These are phyloP conservation scores for Onygenales sp. DNA, from an alignment of 2,329 filamentous ascomycete species.

Conservation along the genomic window DNA sequence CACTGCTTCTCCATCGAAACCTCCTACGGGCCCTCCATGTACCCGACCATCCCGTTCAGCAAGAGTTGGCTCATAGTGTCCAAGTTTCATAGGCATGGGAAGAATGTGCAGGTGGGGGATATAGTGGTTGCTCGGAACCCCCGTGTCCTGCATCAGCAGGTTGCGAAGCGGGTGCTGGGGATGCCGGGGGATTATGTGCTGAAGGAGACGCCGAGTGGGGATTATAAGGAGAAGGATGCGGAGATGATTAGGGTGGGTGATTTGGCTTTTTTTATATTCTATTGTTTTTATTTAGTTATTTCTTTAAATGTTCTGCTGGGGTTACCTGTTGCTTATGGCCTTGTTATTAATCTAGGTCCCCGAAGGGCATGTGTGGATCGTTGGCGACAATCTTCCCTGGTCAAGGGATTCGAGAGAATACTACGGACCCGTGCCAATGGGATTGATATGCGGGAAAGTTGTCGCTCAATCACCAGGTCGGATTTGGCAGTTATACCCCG, in stretches of 20 bases:
- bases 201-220: conserved; percentile 28
- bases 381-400: conserved; percentile 75
- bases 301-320: neutral
- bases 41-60: conserved; percentile 64
- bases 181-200: conserved; percentile 54
- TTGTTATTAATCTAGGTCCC: conserved; percentile 54
- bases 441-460: conserved; percentile 73
- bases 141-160: conserved; percentile 48
- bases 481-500: conserved; percentile 24
- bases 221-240: conserved; percentile 19
- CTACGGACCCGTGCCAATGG: conserved; percentile 74
- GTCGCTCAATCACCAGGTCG: conserved; percentile 41
- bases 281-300: neutral
- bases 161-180: conserved; percentile 70
- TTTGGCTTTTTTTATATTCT: neutral
- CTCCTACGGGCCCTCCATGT: conserved; percentile 73
- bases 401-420: conserved; percentile 78
- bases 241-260: conserved; percentile 43
- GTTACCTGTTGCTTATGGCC: conserved; percentile 2
- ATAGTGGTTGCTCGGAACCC: conserved; percentile 72
- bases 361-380: conserved; percentile 81
- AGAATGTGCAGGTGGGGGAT: conserved; percentile 66
- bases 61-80: conserved; percentile 63
- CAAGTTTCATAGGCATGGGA: conserved; percentile 59
- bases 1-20: conserved; percentile 54